Base-by-base conservation (phyloP, 2,329 filamentous ascomycete species). In the Exophiala xenobiotica region DNA sequence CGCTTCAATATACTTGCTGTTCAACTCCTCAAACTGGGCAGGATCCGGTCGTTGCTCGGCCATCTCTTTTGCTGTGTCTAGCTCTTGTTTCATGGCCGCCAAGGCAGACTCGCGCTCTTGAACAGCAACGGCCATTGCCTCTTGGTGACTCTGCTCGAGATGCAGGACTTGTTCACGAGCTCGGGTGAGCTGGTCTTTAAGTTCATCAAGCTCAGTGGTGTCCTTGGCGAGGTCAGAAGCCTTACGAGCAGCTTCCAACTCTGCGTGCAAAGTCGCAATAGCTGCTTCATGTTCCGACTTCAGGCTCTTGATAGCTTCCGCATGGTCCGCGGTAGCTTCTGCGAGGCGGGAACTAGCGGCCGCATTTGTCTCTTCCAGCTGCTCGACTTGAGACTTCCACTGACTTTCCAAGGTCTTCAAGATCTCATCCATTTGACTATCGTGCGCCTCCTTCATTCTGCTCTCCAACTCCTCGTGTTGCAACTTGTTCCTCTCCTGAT, bases 401-500 rank as follows among this genome's bases (percentile, higher is more conserved):
- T 49, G 38, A 47, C 27, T 51, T 53, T 63, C 61, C 19, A 56
- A 39, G 2, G 58, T 57, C 9, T 57, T 56, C 46, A 63, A 48
- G 27, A 63, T 57, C 26, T 58, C 46, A 27, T 63, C 58, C 18
- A 64, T 49, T 39, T 58, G 55, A 6, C 29, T 26, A 23, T 50
- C 52, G 39, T 58, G 46, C 18, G 46, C 52, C 18, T 51, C 46
- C 44, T 58, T 58, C 41, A 48, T 20, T 31, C 44, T 59, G 29
- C 14, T 52, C 42, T 45, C 24, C n/a, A 64, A 33, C 16, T 56
- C 52, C 14, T 44, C 52, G n/a, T 27, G 24, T 38, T 63, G 49
- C 16, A 50, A 14, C 38, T 60, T 33, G 16, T 50, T 51, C 18
- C 49, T 47, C 6, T 27, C 37, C 38, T 57, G 57, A 16, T 46